A percentile compares a stretch with the other conserved stretches of the same genome.
Evolutionary conservation across 2,329 filamentous ascomycete genomes (phyloP).

Genomic region (Fusarium lyarnte): DNA sequence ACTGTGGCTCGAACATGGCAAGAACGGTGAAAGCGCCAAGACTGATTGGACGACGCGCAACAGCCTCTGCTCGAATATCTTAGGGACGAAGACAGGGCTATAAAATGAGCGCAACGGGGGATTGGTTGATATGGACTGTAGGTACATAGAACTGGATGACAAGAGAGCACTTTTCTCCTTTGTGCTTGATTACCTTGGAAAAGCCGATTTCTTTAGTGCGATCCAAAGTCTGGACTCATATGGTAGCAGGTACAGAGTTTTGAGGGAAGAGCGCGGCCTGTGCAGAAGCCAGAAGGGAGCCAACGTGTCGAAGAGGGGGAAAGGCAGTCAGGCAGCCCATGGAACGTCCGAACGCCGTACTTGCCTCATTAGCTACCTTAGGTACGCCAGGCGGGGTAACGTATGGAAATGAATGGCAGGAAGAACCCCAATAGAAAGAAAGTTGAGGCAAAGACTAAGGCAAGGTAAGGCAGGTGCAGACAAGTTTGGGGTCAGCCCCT

Average conservation of each 20-base stretch:
- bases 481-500: slow-evolving; percentile 45
- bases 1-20: slow-evolving; percentile 18
- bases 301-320: slow-evolving; percentile 31
- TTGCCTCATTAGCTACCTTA: slow-evolving; percentile 22
- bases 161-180: not conserved
- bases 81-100: slow-evolving; percentile 23
- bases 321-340: slow-evolving; percentile 8
- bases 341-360: slow-evolving; percentile 15
- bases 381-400: slow-evolving; percentile 17
- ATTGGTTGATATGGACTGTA: not conserved
- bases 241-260: not conserved
- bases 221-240: not conserved
- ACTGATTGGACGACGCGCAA: slow-evolving; percentile 36
- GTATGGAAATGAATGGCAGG: slow-evolving; percentile 25
- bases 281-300: slow-evolving; percentile 15
- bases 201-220: slow-evolving; percentile 1
- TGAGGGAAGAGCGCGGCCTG: slow-evolving; percentile 9
- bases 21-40: slow-evolving; percentile 41
- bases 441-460: slow-evolving; percentile 40
- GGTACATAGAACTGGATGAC: slow-evolving; percentile 10
- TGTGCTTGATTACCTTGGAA: not conserved
- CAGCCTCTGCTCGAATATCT: slow-evolving; percentile 15
- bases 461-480: slow-evolving; percentile 32
- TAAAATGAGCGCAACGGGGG: slow-evolving; percentile 7
- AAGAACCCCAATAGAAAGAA: slow-evolving; percentile 33